Evolutionary conservation across 78 protist species (phyloP).

Genomic region (Salpingoeca rosetta): DNA sequence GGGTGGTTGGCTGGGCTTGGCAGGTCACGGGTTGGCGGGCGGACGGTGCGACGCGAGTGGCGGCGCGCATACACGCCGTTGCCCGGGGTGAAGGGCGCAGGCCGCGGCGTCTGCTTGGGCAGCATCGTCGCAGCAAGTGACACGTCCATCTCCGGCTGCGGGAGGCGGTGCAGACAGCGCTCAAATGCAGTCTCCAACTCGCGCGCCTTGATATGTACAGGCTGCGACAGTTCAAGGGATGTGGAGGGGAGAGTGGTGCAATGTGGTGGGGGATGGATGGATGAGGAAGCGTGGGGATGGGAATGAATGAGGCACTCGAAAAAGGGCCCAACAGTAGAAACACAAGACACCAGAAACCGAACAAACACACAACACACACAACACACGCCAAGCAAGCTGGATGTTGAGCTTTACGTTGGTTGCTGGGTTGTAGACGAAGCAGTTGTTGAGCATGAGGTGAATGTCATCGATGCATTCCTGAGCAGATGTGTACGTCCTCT

Average conservation of each 20-base stretch:
- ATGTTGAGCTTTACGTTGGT: background rate
- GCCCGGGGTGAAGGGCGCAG: background rate
- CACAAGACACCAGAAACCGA: background rate
- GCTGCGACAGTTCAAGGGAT: background rate
- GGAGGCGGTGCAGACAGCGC: background rate
- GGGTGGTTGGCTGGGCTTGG: background rate
- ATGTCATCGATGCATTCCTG: slow-evolving; percentile 10
- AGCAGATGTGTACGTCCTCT: background rate
- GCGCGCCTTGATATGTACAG: background rate
- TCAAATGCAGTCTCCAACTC: background rate
- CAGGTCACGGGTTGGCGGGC: background rate
- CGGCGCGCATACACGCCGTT: too few relatives aligned
- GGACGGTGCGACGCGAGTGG: background rate
- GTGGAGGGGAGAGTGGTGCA: background rate
- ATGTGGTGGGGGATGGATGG: background rate
- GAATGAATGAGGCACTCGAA: background rate
- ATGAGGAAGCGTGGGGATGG: background rate
- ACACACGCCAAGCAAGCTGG: background rate
- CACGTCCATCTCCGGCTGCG: background rate
- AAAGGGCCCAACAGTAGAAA: background rate
- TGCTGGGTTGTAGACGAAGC: slow-evolving; percentile 11
- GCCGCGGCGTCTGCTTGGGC: background rate
- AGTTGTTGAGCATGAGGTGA: slow-evolving; percentile 7
- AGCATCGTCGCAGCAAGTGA: background rate
- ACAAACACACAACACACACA: background rate